Conservation (phyloP, 441 rosid genomes). For the Bruguiera hainesii region DNA sequence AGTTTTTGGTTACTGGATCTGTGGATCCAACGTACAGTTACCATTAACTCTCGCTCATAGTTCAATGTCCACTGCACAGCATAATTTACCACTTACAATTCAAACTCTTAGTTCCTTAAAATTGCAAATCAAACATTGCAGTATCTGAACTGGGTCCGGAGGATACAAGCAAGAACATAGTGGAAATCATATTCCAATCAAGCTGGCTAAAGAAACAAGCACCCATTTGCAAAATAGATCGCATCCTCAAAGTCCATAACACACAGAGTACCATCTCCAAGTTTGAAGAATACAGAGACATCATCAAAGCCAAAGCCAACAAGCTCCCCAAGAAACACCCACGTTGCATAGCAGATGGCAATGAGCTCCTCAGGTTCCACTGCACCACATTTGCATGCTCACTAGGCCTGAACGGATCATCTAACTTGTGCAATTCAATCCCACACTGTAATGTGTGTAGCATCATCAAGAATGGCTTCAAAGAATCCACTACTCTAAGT, state of each 20-base stretch:
- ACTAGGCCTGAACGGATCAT: constrained; percentile 55
- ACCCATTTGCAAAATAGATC: constrained; percentile 62
- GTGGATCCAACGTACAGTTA: too few relatives aligned
- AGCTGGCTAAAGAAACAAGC: constrained; percentile 68
- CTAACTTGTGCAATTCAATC: constrained; percentile 53
- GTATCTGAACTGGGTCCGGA: constrained; percentile 67
- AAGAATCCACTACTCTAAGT: constrained; percentile 13
- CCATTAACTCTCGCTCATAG: background rate
- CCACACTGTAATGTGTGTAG: constrained; percentile 56
- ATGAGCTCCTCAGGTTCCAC: constrained; percentile 76
- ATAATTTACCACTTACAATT: background rate
- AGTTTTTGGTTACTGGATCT: too few relatives aligned
- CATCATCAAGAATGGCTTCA: constrained; percentile 66
- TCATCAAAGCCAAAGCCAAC: constrained; percentile 61
- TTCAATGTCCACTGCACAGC: background rate
- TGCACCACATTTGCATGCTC: constrained; percentile 58
- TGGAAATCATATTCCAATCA: constrained; percentile 80
- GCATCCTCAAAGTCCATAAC: constrained; percentile 74
- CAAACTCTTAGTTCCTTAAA: background rate
- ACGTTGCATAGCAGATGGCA: constrained; percentile 78
- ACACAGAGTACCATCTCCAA: constrained; percentile 56
- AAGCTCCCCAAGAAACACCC: constrained; percentile 59
- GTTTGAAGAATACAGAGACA: constrained; percentile 72
- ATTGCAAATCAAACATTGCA: constrained; percentile 20
- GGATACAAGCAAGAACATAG: constrained; percentile 84